Evolutionary conservation across 2,329 filamentous ascomycete species (phyloP).

Genomic region (Alternaria angustiovoidea): DNA sequence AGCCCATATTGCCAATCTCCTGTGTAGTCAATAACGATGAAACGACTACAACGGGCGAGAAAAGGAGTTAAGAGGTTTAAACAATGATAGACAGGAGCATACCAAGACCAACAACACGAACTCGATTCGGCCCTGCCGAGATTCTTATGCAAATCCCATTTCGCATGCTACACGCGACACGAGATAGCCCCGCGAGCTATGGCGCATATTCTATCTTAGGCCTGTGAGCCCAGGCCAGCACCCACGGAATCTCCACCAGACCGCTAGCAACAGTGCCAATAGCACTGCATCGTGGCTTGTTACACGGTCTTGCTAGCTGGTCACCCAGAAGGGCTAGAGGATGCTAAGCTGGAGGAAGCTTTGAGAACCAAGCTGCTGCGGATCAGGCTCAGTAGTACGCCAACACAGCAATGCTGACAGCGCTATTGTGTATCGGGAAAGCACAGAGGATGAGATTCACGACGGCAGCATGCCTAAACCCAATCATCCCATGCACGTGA

Average conservation of each 20-base stretch:
- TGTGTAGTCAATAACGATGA: neutral
- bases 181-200: slow-evolving; percentile 1
- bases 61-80: neutral
- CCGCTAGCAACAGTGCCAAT: slow-evolving; percentile 14
- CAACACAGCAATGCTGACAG: slow-evolving; percentile 10
- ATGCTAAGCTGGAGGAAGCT: slow-evolving; percentile 6
- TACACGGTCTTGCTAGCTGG: slow-evolving; percentile 10
- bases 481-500: slow-evolving; percentile 9
- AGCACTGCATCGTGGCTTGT: slow-evolving; percentile 21
- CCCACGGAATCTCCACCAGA: slow-evolving; percentile 1
- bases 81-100: neutral
- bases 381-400: neutral
- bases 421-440: neutral
- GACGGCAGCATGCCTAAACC: neutral
- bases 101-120: neutral
- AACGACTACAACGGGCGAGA: neutral
- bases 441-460: slow-evolving; percentile 1
- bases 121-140: neutral
- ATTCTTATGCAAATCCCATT: slow-evolving; percentile 16
- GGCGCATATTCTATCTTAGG: slow-evolving; percentile 11
- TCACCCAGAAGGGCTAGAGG: slow-evolving; percentile 14
- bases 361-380: neutral
- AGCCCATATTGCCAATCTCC: slow-evolving; percentile 34
- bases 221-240: neutral
- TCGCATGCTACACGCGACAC: slow-evolving; percentile 8